Conservation (phyloP, 129 eudicot species). For the Artemisia tridentata region DNA sequence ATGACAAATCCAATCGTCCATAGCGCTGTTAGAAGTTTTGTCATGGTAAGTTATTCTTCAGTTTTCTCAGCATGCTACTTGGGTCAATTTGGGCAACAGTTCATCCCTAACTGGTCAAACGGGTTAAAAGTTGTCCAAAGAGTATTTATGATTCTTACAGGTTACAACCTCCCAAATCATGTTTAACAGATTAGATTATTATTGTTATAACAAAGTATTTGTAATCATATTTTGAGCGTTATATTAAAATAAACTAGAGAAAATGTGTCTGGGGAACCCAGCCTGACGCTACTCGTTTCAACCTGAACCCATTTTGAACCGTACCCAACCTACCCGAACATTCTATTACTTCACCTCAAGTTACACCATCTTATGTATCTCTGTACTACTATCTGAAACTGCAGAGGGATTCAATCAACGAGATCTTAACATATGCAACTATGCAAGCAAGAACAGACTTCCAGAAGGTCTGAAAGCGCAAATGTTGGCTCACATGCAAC, state of each 20-base stretch:
- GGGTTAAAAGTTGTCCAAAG: background rate
- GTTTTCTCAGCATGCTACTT: background rate
- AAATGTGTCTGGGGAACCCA: no score
- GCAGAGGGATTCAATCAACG: constrained; percentile 71
- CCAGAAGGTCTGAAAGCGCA: constrained; percentile 74
- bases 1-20: constrained; percentile 78
- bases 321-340: background rate
- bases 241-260: background rate
- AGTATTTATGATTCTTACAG: background rate
- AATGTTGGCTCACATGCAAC: constrained; percentile 76
- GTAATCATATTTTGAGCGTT: background rate
- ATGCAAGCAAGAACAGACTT: constrained; percentile 65
- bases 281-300: background rate
- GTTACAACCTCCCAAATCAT: background rate
- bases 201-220: background rate
- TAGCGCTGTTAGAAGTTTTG: constrained; percentile 52
- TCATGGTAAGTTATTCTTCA: constrained; percentile 40
- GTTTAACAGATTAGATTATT: background rate
- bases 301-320: background rate
- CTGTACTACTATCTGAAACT: background rate
- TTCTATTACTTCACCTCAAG: background rate
- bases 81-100: background rate
- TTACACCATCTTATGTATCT: background rate
- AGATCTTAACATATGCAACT: constrained; percentile 57
- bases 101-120: background rate